Evolutionary conservation across 306 rosid genomes (phyloP).

Genomic region (Castanea crenata): DNA sequence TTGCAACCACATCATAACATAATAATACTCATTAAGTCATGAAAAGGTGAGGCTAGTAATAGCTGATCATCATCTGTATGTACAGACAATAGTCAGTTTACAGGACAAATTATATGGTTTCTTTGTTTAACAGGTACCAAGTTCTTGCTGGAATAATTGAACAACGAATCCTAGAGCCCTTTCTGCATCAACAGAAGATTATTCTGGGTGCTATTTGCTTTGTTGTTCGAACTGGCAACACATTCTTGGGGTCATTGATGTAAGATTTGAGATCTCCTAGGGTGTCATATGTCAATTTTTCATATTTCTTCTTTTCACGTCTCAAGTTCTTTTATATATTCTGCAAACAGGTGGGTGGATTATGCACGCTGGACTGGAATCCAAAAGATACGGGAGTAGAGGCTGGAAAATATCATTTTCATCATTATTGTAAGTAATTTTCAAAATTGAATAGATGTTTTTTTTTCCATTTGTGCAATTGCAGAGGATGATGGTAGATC

Average conservation of each 20-base stretch:
- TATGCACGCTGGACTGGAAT: constrained; percentile 83
- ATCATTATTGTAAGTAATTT: not conserved
- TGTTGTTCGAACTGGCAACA: constrained; percentile 51
- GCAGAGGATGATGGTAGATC: not conserved
- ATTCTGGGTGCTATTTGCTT: constrained; percentile 43
- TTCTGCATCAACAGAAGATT: constrained; percentile 45
- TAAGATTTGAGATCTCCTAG: constrained; percentile 8
- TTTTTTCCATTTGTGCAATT: not conserved
- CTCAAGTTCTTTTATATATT: constrained; percentile 11
- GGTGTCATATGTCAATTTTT: not conserved
- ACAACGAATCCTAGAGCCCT: constrained; percentile 53
- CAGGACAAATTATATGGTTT: not conserved
- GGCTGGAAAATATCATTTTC: not conserved
- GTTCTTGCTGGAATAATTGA: constrained; percentile 49
- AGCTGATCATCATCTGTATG: not conserved
- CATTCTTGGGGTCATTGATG: constrained; percentile 57
- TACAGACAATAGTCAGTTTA: not conserved
- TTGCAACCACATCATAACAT: not conserved
- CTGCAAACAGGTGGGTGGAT: constrained; percentile 80
- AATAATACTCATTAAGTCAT: not conserved
- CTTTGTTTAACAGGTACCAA: constrained; percentile 39
- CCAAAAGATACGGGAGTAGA: constrained; percentile 46
- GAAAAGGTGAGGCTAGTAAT: not conserved
- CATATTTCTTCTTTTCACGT: not conserved
- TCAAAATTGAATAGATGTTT: not conserved